phyloP scores from a whole-genome alignment of 2,329 filamentous ascomycete species.

The Fusarium falciforme region DNA sequence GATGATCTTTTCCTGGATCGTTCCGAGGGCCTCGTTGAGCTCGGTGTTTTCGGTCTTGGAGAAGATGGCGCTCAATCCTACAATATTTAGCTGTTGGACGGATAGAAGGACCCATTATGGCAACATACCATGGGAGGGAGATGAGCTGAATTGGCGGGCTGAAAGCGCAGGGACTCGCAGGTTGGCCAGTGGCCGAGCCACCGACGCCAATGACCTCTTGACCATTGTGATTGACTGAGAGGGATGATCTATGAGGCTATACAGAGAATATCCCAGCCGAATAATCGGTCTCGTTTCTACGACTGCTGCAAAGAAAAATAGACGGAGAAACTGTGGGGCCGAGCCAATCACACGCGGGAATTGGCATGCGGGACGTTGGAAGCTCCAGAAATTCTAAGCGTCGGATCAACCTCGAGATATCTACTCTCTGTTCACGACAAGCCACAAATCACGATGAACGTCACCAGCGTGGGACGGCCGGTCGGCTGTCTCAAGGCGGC shows the following conservation, averaged over 20 bases:
- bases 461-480: constrained; percentile 71
- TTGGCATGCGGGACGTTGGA: constrained; percentile 29
- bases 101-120: constrained; percentile 20
- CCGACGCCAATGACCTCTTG: constrained; percentile 39
- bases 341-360: constrained; percentile 52
- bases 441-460: constrained; percentile 64
- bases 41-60: constrained; percentile 62
- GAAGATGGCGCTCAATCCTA: constrained; percentile 58
- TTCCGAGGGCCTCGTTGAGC: constrained; percentile 64
- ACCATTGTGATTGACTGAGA: constrained; percentile 25
- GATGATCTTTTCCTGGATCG: constrained; percentile 69
- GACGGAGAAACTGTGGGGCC: constrained; percentile 48
- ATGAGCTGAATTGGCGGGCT: constrained; percentile 46
- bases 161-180: constrained; percentile 17
- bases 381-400: constrained; percentile 45
- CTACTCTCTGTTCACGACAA: constrained; percentile 33
- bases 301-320: constrained; percentile 17
- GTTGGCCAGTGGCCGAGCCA: constrained; percentile 40
- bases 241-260: constrained; percentile 13
- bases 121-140: constrained; percentile 45
- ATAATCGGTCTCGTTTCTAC: neutral
- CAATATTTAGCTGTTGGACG: neutral
- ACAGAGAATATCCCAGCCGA: constrained; percentile 1
- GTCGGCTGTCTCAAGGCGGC: constrained; percentile 76
- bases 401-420: constrained; percentile 29